Base-by-base conservation (phyloP, 495 filamentous ascomycete genomes). In the Aspergillus baeticus region DNA sequence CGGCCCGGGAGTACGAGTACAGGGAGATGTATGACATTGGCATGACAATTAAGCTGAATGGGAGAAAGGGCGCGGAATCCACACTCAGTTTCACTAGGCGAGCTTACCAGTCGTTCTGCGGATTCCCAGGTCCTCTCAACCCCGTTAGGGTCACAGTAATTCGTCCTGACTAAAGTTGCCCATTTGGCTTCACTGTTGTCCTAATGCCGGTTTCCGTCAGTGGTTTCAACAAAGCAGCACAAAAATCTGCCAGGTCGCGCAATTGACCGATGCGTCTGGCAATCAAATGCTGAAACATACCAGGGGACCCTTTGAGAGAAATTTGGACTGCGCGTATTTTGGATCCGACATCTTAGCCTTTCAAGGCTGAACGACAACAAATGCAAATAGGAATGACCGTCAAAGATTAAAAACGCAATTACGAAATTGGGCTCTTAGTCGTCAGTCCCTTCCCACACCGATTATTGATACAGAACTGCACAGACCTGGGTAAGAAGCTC, bases 91-190 rank as follows among this genome's bases (percentile, higher is more conserved):
- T 26, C 8, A 35, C 35, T 7, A 13, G 26, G 23, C 6, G 22
- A 39, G 20, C 67, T 69, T 71, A 80, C 78, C 60, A 76, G 79
- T 11, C 90, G 79, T 68, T 94, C 90, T 13, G 87, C 88, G 3
- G 86, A 89, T 66, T 95, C 90, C 90, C 90, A 94, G 33, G 83
- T 89, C 52, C 90, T 80, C 47, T 81, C 73, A 14, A 84, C 76
- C 22, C 85, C 87, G 8, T 84, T 77, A 1, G 87, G 86, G 59
- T 94, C 90, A 34, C 67, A 75, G 65, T 92, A 95, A 13, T 82
- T 91, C 23, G 85, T 86, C 62, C 87, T 88, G 37, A 84, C 75
- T 11, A 89, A 75, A 66, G 82, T 86, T 18, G 82, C 81, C 90
- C 90, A 95, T 69, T 78, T 79, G n/a, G 88, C 88, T 58, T 93